phyloP scores from a whole-genome alignment of 495 filamentous ascomycete species.

The Sphaerosporella brunnea region DNA sequence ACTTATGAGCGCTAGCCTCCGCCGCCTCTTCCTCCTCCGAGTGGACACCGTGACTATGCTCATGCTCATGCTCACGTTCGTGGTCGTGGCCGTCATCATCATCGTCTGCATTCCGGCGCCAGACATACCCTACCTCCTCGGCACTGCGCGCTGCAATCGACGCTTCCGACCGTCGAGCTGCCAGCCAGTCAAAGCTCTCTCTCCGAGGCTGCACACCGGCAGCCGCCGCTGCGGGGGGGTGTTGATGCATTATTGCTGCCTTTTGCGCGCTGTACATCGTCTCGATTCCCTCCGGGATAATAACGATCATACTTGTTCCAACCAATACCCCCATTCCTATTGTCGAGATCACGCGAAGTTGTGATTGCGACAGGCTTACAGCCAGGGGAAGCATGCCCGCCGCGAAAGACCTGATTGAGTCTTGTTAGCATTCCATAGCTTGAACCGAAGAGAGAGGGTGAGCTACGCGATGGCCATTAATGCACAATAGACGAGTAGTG shows the following conservation, averaged over 20 bases:
- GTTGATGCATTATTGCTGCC: neutral
- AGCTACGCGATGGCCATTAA: constrained; percentile 91
- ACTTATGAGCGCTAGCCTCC: constrained; percentile 20
- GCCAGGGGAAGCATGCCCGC: constrained; percentile 85
- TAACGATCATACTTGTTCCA: constrained; percentile 86
- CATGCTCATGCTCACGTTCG: constrained; percentile 12
- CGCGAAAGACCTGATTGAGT: constrained; percentile 78
- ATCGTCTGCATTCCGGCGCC: neutral
- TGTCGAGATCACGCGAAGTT: constrained; percentile 73
- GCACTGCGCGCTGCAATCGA: no score
- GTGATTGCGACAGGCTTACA: constrained; percentile 73
- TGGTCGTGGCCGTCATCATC: neutral
- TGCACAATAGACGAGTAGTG: constrained; percentile 66
- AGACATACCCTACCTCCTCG: no score
- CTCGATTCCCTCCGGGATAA: constrained; percentile 92
- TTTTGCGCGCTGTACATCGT: constrained; percentile 43
- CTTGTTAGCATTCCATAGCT: no score
- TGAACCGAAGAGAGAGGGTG: neutral
- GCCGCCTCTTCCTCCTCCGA: constrained; percentile 15
- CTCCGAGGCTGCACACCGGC: neutral
- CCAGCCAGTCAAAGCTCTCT: neutral
- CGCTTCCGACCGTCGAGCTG: neutral
- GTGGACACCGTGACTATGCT: constrained; percentile 14
- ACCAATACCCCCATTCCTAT: constrained; percentile 90
- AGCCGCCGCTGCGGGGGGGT: no score